Percentiles rank a stretch among this genome's conserved stretches.
These are phyloP conservation scores for Acer saccharum DNA, from an alignment of 345 rosid genomes.

Conservation along the genomic window DNA sequence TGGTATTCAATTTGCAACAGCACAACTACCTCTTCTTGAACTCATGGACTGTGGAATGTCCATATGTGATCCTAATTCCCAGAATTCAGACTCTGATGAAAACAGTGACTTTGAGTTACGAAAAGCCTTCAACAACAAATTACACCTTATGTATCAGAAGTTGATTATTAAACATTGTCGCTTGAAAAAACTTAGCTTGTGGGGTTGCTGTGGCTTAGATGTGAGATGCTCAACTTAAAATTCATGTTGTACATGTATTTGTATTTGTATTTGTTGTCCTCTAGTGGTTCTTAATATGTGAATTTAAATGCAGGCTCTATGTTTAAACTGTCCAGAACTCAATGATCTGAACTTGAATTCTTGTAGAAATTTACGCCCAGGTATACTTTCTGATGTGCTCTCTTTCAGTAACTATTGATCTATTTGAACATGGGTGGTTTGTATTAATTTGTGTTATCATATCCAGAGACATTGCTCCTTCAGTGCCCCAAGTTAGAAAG, in stretches of 20 bases:
- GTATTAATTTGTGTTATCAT: conserved; percentile 4
- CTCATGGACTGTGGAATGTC: conserved; percentile 99
- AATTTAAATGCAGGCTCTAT: conserved; percentile 73
- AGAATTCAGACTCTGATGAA: conserved; percentile 39
- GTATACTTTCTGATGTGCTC: conserved; percentile 29
- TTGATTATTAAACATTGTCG: conserved; percentile 81
- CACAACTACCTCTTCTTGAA: conserved; percentile 91
- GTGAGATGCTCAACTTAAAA: conserved; percentile 46
- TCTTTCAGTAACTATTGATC: not conserved
- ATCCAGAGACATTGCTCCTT: conserved; percentile 69
- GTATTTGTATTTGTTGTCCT: conserved; percentile 6
- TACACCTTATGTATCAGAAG: conserved; percentile 74
- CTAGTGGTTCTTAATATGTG: conserved; percentile 29
- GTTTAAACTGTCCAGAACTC: conserved; percentile 86
- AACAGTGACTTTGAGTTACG: conserved; percentile 38
- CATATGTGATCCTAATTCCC: conserved; percentile 63
- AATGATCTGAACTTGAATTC: conserved; percentile 80
- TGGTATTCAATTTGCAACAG: conserved; percentile 97
- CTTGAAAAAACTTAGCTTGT: conserved; percentile 85
- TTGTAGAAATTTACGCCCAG: conserved; percentile 78
- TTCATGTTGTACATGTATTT: not conserved
- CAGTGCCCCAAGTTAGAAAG: conserved; percentile 82
- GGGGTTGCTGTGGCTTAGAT: conserved; percentile 98
- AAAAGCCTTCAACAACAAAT: conserved; percentile 47
- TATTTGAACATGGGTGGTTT: conserved; percentile 6